Evolutionary conservation across 495 filamentous ascomycete genomes (phyloP).

Genomic region (Mytilinidion resinicola): DNA sequence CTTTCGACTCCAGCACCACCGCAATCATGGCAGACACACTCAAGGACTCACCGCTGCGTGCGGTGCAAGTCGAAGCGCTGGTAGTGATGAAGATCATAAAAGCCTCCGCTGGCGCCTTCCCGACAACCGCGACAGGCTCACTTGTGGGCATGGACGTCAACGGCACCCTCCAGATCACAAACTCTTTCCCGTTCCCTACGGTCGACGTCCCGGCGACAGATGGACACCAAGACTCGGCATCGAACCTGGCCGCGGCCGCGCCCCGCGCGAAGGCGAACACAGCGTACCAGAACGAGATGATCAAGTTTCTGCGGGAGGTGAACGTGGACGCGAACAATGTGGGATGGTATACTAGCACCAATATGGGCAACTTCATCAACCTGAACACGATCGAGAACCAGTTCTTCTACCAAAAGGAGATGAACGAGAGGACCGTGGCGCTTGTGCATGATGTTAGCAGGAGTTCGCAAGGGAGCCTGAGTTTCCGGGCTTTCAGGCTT

Average conservation of each 20-base stretch:
- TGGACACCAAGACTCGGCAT: slow-evolving; percentile 62
- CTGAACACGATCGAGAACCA: slow-evolving; percentile 95
- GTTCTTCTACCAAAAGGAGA: slow-evolving; percentile 87
- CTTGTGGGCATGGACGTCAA: slow-evolving; percentile 89
- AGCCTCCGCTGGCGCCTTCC: slow-evolving; percentile 80
- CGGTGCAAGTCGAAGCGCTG: slow-evolving; percentile 76
- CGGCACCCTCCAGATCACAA: slow-evolving; percentile 81
- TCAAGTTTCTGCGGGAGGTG: slow-evolving; percentile 89
- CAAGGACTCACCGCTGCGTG: slow-evolving; percentile 22
- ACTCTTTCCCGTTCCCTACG: slow-evolving; percentile 89
- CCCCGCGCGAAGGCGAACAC: slow-evolving; percentile 86
- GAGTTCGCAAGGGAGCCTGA: slow-evolving; percentile 85
- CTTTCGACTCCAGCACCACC: not conserved
- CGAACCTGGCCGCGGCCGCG: slow-evolving; percentile 75
- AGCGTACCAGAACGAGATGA: slow-evolving; percentile 93
- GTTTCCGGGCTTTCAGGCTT: slow-evolving; percentile 82
- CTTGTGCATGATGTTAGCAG: slow-evolving; percentile 92
- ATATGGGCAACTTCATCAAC: slow-evolving; percentile 97
- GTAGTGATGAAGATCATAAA: slow-evolving; percentile 97
- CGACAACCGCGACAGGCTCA: slow-evolving; percentile 81
- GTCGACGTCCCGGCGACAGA: slow-evolving; percentile 66
- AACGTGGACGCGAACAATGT: slow-evolving; percentile 98
- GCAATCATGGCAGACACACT: slow-evolving; percentile 22
- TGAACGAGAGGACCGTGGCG: slow-evolving; percentile 89
- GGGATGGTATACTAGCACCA: slow-evolving; percentile 97